Evolutionary conservation across 306 rosid genomes (phyloP).

Genomic region (Acmispon strigosus): DNA sequence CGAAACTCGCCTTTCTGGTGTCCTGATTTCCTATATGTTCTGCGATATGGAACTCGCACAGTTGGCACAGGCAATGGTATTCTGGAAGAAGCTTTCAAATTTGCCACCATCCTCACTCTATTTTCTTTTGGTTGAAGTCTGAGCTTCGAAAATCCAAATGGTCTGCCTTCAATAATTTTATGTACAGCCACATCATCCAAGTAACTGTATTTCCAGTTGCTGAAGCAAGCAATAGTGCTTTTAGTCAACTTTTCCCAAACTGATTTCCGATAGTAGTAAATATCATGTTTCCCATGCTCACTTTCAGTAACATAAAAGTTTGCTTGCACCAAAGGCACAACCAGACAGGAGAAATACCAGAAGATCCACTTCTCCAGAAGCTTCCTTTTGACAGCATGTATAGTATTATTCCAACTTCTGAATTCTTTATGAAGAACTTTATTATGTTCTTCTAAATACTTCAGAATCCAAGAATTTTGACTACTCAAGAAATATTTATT

Average conservation of each 20-base stretch:
- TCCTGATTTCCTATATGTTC: slow-evolving; percentile 11
- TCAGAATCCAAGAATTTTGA: slow-evolving; percentile 21
- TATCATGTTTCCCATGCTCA: slow-evolving; percentile 59
- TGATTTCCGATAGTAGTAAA: slow-evolving; percentile 63
- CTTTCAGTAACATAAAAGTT: slow-evolving; percentile 86
- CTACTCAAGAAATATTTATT: slow-evolving; percentile 32
- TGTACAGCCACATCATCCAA: slow-evolving; percentile 53
- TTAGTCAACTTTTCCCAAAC: slow-evolving; percentile 68
- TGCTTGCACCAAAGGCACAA: slow-evolving; percentile 76
- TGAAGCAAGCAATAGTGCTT: slow-evolving; percentile 44
- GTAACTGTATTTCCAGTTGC: slow-evolving; percentile 36
- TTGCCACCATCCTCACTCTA: slow-evolving; percentile 84
- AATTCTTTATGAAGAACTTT: slow-evolving; percentile 15
- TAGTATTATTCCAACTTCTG: slow-evolving; percentile 30
- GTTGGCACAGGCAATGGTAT: slow-evolving; percentile 26
- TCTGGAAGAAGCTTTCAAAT: slow-evolving; percentile 68
- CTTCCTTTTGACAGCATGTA: slow-evolving; percentile 38
- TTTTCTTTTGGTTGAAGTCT: slow-evolving; percentile 72
- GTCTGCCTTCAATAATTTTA: slow-evolving; percentile 53
- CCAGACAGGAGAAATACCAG: slow-evolving; percentile 69
- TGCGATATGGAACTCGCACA: slow-evolving; percentile 22
- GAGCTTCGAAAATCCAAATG: slow-evolving; percentile 89
- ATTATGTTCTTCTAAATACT: slow-evolving; percentile 23
- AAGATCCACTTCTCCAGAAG: slow-evolving; percentile 77
- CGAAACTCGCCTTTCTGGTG: slow-evolving; percentile 17